These are phyloP conservation scores for Crithidia acanthocephali DNA, from an alignment of 208 protist genomes.

Conservation along the genomic window DNA sequence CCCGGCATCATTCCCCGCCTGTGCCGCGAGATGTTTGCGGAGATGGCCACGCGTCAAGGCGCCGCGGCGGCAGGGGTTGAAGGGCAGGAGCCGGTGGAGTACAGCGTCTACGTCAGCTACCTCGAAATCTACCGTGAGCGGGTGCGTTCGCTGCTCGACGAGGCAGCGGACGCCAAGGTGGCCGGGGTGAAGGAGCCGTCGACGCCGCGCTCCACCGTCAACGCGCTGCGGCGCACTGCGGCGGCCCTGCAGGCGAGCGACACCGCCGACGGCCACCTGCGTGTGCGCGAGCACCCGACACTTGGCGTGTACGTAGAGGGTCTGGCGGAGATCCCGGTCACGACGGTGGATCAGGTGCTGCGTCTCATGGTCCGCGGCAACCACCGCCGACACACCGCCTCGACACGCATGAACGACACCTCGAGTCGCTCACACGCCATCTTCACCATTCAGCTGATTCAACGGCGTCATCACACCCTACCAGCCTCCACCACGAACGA, in stretches of 20 bases:
- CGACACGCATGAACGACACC: constrained; percentile 96
- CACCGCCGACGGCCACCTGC: constrained; percentile 39
- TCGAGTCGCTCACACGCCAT: constrained; percentile 97
- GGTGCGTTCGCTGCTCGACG: constrained; percentile 79
- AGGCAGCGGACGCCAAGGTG: constrained; percentile 19
- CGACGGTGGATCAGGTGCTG: constrained; percentile 58
- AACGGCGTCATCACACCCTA: constrained; percentile 37
- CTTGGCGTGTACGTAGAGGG: constrained; percentile 86
- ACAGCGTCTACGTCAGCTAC: constrained; percentile 85
- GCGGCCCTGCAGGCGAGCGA: constrained; percentile 1
- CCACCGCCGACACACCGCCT: constrained; percentile 71
- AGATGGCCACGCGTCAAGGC: constrained; percentile 33
- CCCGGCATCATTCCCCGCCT: constrained; percentile 89
- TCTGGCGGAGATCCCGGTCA: constrained; percentile 67
- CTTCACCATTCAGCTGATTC: constrained; percentile 89
- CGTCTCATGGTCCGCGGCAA: constrained; percentile 79
- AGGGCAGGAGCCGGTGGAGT: constrained; percentile 47
- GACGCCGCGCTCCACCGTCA: constrained; percentile 9
- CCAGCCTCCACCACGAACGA: neutral
- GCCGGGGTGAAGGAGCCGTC: neutral
- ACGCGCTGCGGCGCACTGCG: constrained; percentile 13
- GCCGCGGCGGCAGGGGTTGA: constrained; percentile 14
- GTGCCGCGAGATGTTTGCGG: constrained; percentile 73
- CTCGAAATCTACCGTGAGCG: constrained; percentile 93
- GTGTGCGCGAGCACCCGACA: constrained; percentile 78